Evolutionary conservation across 75 land plant species (phyloP), one percentile per base, ranked within the genome.

Genomic region (Cunninghamia lanceolata): DNA sequence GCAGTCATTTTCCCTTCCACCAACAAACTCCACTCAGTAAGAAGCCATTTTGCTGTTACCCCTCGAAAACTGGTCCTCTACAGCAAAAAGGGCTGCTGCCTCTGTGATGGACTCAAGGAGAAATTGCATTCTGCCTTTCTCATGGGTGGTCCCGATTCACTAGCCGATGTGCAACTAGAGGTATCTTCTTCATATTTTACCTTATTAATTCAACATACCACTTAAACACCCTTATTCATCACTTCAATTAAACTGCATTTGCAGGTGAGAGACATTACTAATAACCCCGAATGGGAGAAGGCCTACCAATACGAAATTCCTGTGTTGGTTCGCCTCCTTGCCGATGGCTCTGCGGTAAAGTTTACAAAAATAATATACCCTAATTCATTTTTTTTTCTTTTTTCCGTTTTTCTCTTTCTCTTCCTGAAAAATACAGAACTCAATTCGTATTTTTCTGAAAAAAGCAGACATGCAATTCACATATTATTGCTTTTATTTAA

Each of bases 261-360:
- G 70, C 86, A 98, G 99, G 87, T 95, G 43, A 92, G 99, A 87
- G 97, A 98, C 88, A 98, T 98, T 47, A 89, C 94, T 5, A 90
- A 82, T 66, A 92, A 96, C 79, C 93, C 94, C 3, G 94, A 90
- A 38, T 98, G 99, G 99, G 97, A 95, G 85, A 89, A 86, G 35
- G 86, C 91, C 38, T 98, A 98, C 85, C 96, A 96, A 90, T 98
- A 98, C 84, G 99, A 98, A 89, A 98, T 98, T 77, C 99, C 99
- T 2, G 99, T 98, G 32, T 87, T 98, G 54, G 95, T 94, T 32
- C 94, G 90, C 76, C 88, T 95, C 11, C 92, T 90, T 39, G 87
- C 94, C 5, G 99, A 96, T 88, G 95, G 94, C 52, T 85, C 95
- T 9, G 99, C 96, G 97, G 99, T 98, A 74, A 66, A 87, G 83